Evolutionary conservation across 2,329 filamentous ascomycete species (phyloP).

Genomic region (Colletotrichum lentis): DNA sequence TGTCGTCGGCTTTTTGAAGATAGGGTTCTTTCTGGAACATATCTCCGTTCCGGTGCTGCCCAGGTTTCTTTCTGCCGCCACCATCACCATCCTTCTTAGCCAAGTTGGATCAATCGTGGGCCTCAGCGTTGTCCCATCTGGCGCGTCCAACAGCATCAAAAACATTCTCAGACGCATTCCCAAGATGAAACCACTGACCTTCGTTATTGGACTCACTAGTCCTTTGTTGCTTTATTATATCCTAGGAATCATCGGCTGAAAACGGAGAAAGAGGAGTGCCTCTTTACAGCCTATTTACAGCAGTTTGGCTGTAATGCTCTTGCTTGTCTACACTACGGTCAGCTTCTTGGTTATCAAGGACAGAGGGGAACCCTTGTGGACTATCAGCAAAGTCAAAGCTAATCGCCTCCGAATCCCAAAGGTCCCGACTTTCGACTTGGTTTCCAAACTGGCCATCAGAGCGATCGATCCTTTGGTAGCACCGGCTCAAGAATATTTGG

Average conservation of each 20-base stretch:
- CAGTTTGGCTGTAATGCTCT: conserved; percentile 66
- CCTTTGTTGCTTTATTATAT: conserved; percentile 64
- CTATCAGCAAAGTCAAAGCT: conserved; percentile 64
- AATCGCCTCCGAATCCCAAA: conserved; percentile 61
- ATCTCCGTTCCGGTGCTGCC: conserved; percentile 70
- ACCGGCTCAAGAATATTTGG: conserved; percentile 68
- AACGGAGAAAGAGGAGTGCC: conserved; percentile 66
- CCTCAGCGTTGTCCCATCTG: conserved; percentile 57
- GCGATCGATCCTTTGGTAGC: conserved; percentile 69
- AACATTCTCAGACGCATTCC: conserved; percentile 66
- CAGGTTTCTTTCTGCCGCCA: conserved; percentile 72
- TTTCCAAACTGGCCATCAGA: conserved; percentile 61
- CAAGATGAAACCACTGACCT: conserved; percentile 65
- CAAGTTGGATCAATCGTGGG: conserved; percentile 70
- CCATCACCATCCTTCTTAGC: conserved; percentile 71
- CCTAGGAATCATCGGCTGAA: conserved; percentile 66
- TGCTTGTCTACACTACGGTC: conserved; percentile 69
- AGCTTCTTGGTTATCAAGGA: conserved; percentile 69
- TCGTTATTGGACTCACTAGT: conserved; percentile 65
- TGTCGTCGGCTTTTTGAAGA: conserved; percentile 66
- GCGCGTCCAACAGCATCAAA: conserved; percentile 65
- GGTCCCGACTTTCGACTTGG: conserved; percentile 57
- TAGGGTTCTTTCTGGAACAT: conserved; percentile 72
- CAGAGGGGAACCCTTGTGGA: conserved; percentile 61
- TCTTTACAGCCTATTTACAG: conserved; percentile 66